A percentile compares a stretch with the other conserved stretches of the same genome.
These are phyloP conservation scores for Scortechinia acanthostroma DNA, from an alignment of 2,329 filamentous ascomycete genomes.

Conservation along the genomic window DNA sequence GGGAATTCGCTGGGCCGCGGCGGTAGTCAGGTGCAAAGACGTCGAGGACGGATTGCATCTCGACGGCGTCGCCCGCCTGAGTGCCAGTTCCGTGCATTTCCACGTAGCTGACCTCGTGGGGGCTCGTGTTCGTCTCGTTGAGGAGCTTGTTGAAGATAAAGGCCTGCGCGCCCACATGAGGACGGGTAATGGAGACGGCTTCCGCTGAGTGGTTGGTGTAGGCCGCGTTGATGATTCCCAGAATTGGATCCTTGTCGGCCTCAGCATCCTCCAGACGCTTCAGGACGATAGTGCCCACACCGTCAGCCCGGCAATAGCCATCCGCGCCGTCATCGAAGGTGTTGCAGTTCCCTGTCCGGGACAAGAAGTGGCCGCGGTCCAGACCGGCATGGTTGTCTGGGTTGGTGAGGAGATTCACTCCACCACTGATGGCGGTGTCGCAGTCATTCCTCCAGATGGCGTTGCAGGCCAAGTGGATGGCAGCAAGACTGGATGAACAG, in stretches of 20 bases:
- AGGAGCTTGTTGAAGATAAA: constrained; percentile 49
- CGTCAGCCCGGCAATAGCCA: constrained; percentile 77
- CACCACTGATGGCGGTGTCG: constrained; percentile 75
- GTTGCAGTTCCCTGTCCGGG: constrained; percentile 70
- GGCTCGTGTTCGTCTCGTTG: constrained; percentile 47
- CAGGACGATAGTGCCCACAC: constrained; percentile 66
- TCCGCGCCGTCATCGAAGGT: constrained; percentile 76
- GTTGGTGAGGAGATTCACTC: constrained; percentile 72
- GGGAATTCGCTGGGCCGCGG: constrained; percentile 22
- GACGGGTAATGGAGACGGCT: constrained; percentile 65
- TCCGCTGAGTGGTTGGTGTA: constrained; percentile 73
- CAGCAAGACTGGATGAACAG: constrained; percentile 26
- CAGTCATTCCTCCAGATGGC: constrained; percentile 71
- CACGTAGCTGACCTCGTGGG: constrained; percentile 46
- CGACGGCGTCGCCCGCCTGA: constrained; percentile 61
- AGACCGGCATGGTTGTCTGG: constrained; percentile 74
- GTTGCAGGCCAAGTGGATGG: constrained; percentile 44
- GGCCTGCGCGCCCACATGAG: constrained; percentile 56
- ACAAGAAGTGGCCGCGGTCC: constrained; percentile 71
- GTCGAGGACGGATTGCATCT: constrained; percentile 54
- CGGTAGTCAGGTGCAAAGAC: constrained; percentile 44
- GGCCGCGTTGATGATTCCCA: constrained; percentile 70
- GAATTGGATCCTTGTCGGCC: constrained; percentile 68
- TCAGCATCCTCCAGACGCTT: constrained; percentile 76
- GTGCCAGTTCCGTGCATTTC: constrained; percentile 69